Conservation (phyloP, 768 basidiomycete species). For the Russula vinacea region DNA sequence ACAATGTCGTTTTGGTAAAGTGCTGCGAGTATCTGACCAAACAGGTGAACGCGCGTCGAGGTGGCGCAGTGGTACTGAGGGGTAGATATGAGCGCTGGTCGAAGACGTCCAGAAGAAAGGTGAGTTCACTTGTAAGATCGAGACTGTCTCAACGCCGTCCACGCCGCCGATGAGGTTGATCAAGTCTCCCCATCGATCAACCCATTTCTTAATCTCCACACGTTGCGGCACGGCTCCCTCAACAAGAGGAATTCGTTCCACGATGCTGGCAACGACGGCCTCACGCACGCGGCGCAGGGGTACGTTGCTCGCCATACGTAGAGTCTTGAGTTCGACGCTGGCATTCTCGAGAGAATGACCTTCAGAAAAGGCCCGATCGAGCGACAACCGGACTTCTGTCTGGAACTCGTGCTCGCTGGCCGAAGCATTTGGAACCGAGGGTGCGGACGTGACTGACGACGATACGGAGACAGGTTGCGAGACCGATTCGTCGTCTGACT, state of each 20-base stretch:
- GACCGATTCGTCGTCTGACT: conserved; percentile 39
- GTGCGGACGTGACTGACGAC: conserved; percentile 49
- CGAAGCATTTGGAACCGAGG: conserved; percentile 42
- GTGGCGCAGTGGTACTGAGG: conserved; percentile 59
- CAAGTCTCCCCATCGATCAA: conserved; percentile 78
- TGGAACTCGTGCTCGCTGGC: conserved; percentile 57
- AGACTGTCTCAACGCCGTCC: conserved; percentile 76
- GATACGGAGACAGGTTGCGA: conserved; percentile 42
- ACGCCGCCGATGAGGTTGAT: conserved; percentile 79
- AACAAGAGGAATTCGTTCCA: conserved; percentile 64
- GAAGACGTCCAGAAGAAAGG: not conserved
- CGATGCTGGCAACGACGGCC: conserved; percentile 82
- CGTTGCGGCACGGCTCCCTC: conserved; percentile 58
- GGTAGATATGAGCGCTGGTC: not conserved
- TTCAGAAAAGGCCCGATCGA: conserved; percentile 90
- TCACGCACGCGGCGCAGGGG: conserved; percentile 80
- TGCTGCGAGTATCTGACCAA: conserved; percentile 80
- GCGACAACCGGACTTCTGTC: conserved; percentile 73
- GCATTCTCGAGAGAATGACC: conserved; percentile 91
- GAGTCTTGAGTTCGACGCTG: conserved; percentile 89
- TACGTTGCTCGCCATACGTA: conserved; percentile 96
- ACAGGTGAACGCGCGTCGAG: conserved; percentile 64
- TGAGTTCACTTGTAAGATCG: conserved; percentile 67
- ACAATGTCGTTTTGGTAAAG: conserved; percentile 92
- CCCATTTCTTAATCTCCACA: conserved; percentile 57